Percentiles rank a stretch among this genome's conserved stretches.
phyloP scores from a whole-genome alignment of 2,329 filamentous ascomycete species.

The Lasiodiplodia citricola region DNA sequence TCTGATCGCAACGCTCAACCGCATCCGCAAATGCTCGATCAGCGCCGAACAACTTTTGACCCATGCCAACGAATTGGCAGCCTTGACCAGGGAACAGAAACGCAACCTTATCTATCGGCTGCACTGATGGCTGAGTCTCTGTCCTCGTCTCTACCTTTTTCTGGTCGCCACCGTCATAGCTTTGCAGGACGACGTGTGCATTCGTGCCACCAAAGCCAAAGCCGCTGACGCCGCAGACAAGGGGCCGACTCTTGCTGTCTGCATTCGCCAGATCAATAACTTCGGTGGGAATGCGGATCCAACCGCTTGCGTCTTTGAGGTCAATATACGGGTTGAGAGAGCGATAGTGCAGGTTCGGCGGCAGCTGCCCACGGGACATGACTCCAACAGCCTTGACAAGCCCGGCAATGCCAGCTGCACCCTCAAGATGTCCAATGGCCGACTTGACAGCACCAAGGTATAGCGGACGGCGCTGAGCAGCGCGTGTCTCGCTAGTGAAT shows the following conservation, averaged over 20 bases:
- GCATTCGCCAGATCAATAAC: not conserved
- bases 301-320: not conserved
- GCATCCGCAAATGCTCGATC: not conserved
- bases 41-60: not conserved
- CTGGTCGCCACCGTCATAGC: not conserved
- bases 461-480: not conserved
- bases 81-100: not conserved
- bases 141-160: too few relatives aligned
- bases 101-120: not conserved
- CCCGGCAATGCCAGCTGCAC: constrained; percentile 39
- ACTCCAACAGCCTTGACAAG: constrained; percentile 43
- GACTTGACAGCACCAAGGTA: constrained; percentile 35
- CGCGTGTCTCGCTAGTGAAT: not conserved
- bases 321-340: not conserved
- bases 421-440: constrained; percentile 47
- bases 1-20: not conserved
- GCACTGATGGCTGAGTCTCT: too few relatives aligned
- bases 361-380: constrained; percentile 40
- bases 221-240: constrained; percentile 28
- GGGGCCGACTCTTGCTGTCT: not conserved
- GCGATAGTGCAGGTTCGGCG: constrained; percentile 35
- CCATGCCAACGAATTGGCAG: not conserved
- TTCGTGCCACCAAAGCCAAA: constrained; percentile 29
- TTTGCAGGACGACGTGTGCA: constrained; percentile 28
- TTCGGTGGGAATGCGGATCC: not conserved